Evolutionary conservation across 371 early-diverging fungal genomes (phyloP).

Genomic region (Saksenaea oblongispora): DNA sequence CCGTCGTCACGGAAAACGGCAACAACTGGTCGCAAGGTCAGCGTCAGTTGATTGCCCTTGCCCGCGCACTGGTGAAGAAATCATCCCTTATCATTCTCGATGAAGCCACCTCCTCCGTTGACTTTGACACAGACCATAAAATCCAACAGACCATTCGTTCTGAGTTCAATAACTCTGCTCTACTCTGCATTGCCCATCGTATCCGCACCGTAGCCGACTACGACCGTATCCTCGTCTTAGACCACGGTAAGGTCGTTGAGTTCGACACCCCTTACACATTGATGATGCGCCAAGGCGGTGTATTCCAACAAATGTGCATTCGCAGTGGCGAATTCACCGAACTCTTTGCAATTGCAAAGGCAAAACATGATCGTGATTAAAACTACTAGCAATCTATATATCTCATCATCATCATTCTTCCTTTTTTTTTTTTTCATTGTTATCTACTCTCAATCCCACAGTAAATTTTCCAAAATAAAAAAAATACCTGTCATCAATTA

Average conservation of each 20-base stretch:
- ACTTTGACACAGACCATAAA: conserved; percentile 63
- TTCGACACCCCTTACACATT: conserved; percentile 7
- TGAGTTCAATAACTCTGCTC: conserved; percentile 58
- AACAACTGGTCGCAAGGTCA: conserved; percentile 80
- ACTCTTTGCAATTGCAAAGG: conserved; percentile 7
- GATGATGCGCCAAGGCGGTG: conserved; percentile 23
- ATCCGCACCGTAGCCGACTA: conserved; percentile 82
- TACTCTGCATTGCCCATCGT: conserved; percentile 73
- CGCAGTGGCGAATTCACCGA: conserved; percentile 49
- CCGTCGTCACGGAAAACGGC: conserved; percentile 67
- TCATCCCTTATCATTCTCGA: conserved; percentile 45
- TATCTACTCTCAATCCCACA: background rate
- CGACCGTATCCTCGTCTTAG: conserved; percentile 77
- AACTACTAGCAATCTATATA: background rate
- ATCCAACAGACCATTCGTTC: conserved; percentile 73
- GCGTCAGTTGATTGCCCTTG: conserved; percentile 78
- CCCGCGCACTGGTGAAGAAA: conserved; percentile 72
- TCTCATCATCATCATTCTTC: background rate
- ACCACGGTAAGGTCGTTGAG: conserved; percentile 26
- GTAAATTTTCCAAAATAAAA: background rate
- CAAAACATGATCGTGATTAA: conserved; percentile 3
- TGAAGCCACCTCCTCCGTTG: conserved; percentile 63
- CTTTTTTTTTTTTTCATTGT: background rate
- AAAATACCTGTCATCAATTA: no score
- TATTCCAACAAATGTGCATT: conserved; percentile 54